Evolutionary conservation across 176 grass and related monocot genomes (phyloP).

Genomic region (Avena eriantha): DNA sequence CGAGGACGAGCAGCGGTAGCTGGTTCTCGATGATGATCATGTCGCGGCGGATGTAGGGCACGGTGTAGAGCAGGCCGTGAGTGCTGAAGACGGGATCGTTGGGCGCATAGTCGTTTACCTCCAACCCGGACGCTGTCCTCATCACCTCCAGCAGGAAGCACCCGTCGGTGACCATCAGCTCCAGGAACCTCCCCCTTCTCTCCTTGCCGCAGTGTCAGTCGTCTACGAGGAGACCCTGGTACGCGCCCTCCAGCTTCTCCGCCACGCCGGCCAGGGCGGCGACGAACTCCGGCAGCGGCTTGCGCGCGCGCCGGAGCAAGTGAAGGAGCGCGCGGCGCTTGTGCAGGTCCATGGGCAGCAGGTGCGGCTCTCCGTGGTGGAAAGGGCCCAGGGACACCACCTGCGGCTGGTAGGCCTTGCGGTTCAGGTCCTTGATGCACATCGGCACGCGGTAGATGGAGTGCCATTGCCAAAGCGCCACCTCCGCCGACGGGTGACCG

Average conservation of each 20-base stretch:
- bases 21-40: conserved; percentile 95
- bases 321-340: conserved; percentile 55
- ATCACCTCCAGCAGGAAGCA: conserved; percentile 93
- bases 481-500: conserved; percentile 21
- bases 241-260: conserved; percentile 50
- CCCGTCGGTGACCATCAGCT: conserved; percentile 74
- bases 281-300: conserved; percentile 49
- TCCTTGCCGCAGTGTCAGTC: conserved; percentile 36
- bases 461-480: conserved; percentile 50
- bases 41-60: conserved; percentile 72
- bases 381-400: conserved; percentile 73
- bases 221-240: conserved; percentile 49
- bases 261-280: conserved; percentile 34
- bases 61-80: conserved; percentile 71
- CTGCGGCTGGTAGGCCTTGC: conserved; percentile 66
- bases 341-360: conserved; percentile 68
- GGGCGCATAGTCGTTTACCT: conserved; percentile 52
- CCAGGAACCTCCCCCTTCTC: conserved; percentile 44
- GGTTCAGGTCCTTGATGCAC: conserved; percentile 56
- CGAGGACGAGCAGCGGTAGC: conserved; percentile 69
- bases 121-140: conserved; percentile 46
- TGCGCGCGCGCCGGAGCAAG: conserved; percentile 47
- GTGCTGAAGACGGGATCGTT: conserved; percentile 78
- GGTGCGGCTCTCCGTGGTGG: conserved; percentile 48
- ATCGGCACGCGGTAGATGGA: conserved; percentile 58